Percentiles rank a stretch among this genome's conserved stretches.
Evolutionary conservation across 2,329 filamentous ascomycete genomes (phyloP).

Genomic region (Orbilia javanica): DNA sequence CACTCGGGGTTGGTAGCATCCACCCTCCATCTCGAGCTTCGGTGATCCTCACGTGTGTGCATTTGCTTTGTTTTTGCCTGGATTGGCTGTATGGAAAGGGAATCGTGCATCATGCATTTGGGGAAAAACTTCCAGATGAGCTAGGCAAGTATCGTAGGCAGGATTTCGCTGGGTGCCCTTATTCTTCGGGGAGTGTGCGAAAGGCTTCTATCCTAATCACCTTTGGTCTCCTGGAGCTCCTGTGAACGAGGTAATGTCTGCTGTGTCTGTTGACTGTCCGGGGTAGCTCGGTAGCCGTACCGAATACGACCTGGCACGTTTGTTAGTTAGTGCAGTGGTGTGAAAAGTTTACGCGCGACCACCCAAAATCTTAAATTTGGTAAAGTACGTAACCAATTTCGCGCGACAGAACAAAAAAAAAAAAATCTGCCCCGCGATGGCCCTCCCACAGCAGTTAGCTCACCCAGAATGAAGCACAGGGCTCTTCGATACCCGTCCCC

Average conservation of each 20-base stretch:
- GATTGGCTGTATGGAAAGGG: neutral
- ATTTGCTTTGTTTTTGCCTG: constrained; percentile 12
- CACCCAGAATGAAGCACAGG: constrained; percentile 8
- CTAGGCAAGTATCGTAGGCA: neutral
- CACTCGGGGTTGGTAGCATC: constrained; percentile 24
- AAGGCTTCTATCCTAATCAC: constrained; percentile 1
- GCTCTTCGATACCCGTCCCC: neutral
- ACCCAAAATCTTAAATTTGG: constrained; percentile 16
- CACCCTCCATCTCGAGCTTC: constrained; percentile 35
- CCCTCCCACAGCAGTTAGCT: constrained; percentile 1
- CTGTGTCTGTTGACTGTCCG: neutral
- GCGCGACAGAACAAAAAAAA: constrained; percentile 6
- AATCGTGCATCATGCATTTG: constrained; percentile 32
- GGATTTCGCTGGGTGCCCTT: constrained; percentile 4
- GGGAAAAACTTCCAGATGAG: constrained; percentile 24
- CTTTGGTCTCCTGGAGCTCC: constrained; percentile 1
- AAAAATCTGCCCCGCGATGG: constrained; percentile 1
- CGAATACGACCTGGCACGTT: constrained; percentile 29
- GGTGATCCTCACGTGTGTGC: constrained; percentile 15
- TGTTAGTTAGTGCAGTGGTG: neutral
- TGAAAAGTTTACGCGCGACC: neutral
- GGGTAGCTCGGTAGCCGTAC: constrained; percentile 26
- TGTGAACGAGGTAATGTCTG: constrained; percentile 5
- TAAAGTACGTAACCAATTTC: neutral
- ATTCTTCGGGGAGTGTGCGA: constrained; percentile 29